Base-by-base conservation (phyloP, 805 yeast genomes). In the Blastobotrys peoriensis region DNA sequence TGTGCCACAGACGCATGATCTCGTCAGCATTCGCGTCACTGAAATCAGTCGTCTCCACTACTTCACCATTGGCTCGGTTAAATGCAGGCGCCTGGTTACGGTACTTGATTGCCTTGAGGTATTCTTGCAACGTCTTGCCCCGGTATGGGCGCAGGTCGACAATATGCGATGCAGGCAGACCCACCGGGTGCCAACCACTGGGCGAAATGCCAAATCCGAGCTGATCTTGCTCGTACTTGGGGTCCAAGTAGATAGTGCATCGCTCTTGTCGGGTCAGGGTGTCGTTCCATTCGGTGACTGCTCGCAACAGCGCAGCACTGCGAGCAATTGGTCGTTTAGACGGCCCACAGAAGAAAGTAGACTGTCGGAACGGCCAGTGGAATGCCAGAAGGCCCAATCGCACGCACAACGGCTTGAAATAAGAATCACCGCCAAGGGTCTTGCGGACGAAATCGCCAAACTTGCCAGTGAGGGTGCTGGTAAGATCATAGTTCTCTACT, bases 281-380 rank as follows among this genome's bases (percentile, higher is more conserved):
- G 15, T 52, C 33, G 49, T 69, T 69, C 68, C 70, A 69, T 17
- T 59, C 54, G 1, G 65, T 51, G 36, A 69, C 53, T 0, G 73
- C 66, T 18, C 66, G 56, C 49, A 66, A 54, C 8, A 70, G 59
- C 2, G 70, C 71, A 1, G 70, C 71, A 22, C 64, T 55, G 19
- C 73, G 56, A 2, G 72, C 70, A 13, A 68, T 65, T 2, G 73
- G 72, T 44, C 63, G 61, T 43, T 56, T 61, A 3, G 71, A 61
- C 10, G 64, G 60, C n/a, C 68, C 52, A 17, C 68, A 63, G 48
- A 63, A 70, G 47, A 68, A 65, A 21, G 65, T 64, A 4, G 70
- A 53, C 46, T 69, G 64, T 6, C 69, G 56, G 52, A 69, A 69
- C 9, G 74, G 74, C 74, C 73, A 69, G 51, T 69, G 74, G 41